A percentile compares a stretch with the other conserved stretches of the same genome.
Evolutionary conservation across 2,329 filamentous ascomycete genomes (phyloP).

Genomic region (Akanthomyces muscarius): DNA sequence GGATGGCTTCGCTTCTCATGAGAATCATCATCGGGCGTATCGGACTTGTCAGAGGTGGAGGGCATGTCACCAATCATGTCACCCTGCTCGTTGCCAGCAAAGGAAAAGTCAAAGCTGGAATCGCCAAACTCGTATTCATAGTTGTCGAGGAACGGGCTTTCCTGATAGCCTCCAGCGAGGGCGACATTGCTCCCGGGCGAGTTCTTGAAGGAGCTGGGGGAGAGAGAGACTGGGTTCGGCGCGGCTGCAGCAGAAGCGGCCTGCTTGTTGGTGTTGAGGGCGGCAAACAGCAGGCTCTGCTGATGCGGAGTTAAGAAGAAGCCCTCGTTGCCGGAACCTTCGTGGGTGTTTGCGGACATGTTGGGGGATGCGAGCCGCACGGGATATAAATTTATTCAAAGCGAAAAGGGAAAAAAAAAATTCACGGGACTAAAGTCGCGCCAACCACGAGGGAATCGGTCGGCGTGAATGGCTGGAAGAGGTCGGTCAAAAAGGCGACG

Average conservation of each 20-base stretch:
- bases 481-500: slow-evolving; percentile 1
- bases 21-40: slow-evolving; percentile 52
- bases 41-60: slow-evolving; percentile 49
- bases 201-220: slow-evolving; percentile 46
- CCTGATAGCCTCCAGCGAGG: slow-evolving; percentile 50
- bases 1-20: slow-evolving; percentile 70
- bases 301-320: slow-evolving; percentile 73
- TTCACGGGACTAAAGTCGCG: background rate
- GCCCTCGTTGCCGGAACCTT: slow-evolving; percentile 41
- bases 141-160: slow-evolving; percentile 74
- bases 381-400: background rate
- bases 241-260: slow-evolving; percentile 27
- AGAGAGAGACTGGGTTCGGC: slow-evolving; percentile 40
- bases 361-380: background rate
- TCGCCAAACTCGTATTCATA: slow-evolving; percentile 78
- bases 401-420: background rate
- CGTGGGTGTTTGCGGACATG: slow-evolving; percentile 47
- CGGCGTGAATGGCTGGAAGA: background rate
- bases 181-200: slow-evolving; percentile 43
- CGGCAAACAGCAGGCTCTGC: slow-evolving; percentile 70
- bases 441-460: background rate
- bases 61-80: slow-evolving; percentile 76
- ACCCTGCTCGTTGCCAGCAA: slow-evolving; percentile 47
- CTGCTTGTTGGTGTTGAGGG: slow-evolving; percentile 66
- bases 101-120: slow-evolving; percentile 66